Evolutionary conservation across 768 basidiomycete species (phyloP).

Genomic region (Fistulinella prunicolor): DNA sequence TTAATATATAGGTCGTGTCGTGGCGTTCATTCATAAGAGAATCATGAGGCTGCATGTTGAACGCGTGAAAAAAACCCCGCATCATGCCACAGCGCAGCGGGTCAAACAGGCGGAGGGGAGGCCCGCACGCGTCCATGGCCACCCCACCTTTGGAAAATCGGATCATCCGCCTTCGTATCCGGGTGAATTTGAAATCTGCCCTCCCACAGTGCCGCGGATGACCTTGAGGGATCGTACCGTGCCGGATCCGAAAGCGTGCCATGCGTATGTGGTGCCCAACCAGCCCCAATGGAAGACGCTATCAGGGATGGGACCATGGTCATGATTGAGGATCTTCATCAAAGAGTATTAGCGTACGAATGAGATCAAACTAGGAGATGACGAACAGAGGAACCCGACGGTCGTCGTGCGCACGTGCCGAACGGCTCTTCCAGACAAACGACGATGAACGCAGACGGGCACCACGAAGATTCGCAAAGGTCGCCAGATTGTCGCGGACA

Average conservation of each 20-base stretch:
- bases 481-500: conserved; percentile 82
- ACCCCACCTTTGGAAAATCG: conserved; percentile 36
- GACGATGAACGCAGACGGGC: conserved; percentile 85
- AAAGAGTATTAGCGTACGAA: conserved; percentile 20
- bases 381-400: conserved; percentile 47
- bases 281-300: conserved; percentile 69
- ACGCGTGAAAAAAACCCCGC: neutral
- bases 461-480: conserved; percentile 81
- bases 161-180: conserved; percentile 71
- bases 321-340: conserved; percentile 61
- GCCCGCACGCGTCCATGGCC: conserved; percentile 10
- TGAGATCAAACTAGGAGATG: conserved; percentile 18
- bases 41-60: no score
- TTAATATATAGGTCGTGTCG: neutral
- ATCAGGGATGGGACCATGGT: conserved; percentile 76
- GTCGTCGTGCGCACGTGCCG: conserved; percentile 52
- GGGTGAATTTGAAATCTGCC: conserved; percentile 88
- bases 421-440: conserved; percentile 79
- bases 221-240: conserved; percentile 70
- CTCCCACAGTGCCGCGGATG: conserved; percentile 80
- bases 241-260: conserved; percentile 73
- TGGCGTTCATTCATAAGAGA: no score
- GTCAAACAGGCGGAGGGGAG: conserved; percentile 19
- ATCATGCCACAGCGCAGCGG: neutral
- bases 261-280: conserved; percentile 54